These are phyloP conservation scores for Acanthamoeba castellanii DNA, from an alignment of 208 protist genomes.

Conservation along the genomic window DNA sequence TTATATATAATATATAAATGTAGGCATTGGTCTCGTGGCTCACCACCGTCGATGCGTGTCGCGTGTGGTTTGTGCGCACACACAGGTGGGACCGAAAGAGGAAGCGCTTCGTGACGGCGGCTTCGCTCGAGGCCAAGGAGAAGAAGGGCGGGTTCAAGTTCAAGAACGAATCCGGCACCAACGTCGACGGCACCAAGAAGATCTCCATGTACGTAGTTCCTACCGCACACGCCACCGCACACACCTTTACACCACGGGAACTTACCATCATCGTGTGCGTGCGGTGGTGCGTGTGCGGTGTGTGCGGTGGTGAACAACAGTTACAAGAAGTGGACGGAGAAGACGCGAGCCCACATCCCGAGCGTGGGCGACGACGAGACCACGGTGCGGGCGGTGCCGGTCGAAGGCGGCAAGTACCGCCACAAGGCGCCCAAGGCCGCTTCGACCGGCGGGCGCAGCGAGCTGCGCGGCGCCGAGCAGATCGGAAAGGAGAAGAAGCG, in stretches of 20 bases:
- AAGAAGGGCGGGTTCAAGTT: conserved; percentile 34
- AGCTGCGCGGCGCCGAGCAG: conserved; percentile 3
- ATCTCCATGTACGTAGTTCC: background rate
- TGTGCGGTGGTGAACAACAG: too few relatives aligned
- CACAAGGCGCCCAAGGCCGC: conserved; percentile 36
- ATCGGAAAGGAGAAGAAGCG: conserved; percentile 64
- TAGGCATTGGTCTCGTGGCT: too few relatives aligned
- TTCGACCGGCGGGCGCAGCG: background rate
- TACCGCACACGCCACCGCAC: background rate
- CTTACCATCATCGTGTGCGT: too few relatives aligned
- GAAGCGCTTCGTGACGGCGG: conserved; percentile 38
- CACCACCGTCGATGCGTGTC: too few relatives aligned
- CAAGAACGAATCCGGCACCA: conserved; percentile 19
- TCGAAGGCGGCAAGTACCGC: conserved; percentile 4
- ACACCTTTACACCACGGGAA: too few relatives aligned
- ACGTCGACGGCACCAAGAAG: conserved; percentile 38
- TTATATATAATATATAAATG: too few relatives aligned
- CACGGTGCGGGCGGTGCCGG: background rate
- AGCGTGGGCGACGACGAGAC: conserved; percentile 37
- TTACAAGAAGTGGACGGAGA: conserved; percentile 64
- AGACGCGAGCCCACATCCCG: conserved; percentile 34
- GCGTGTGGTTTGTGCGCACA: too few relatives aligned
- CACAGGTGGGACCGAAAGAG: conserved; percentile 59
- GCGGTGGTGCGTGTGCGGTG: too few relatives aligned
- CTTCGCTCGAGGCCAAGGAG: background rate